Evolutionary conservation across 352 stramenopile species (phyloP), one percentile per base, ranked within the genome.

Genomic region (Plasmopara viticola): DNA sequence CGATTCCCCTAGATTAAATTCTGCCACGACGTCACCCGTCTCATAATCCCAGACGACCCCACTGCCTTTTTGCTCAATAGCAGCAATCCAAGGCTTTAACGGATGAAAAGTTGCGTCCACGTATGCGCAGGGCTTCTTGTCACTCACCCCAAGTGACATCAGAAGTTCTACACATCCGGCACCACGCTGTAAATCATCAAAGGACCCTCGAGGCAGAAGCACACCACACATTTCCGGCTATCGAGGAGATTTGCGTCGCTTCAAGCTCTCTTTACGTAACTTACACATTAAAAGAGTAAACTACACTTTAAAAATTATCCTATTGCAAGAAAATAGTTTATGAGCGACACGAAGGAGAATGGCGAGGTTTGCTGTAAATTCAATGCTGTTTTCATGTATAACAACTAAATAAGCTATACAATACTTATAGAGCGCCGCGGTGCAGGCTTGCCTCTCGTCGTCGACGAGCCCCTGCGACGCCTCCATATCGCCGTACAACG

Each of bases 31-130:
- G 31, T 92, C 78, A 0, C 64, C 62, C 2, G 73, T 88, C 35
- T 90, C 76, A 18, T 82, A 86, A 64, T 90, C 79, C 82, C 79
- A 90, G 1, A 89, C 74, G 17, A 86, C 15, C 0, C 75, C 75
- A 9, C 48, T 58, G 5, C 81, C 77, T 44, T 83, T 89, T 9
- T 68, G 53, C 31, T 92, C 82, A 42, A 90, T 66, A 2, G 73
- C 73, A 8, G 78, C 79, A 33, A 87, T 51, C 82, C 82, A 92
- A 12, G 75, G 73, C 7, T 77, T 77, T 18, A 83, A 56, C 6
- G 74, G 63, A 46, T 92, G 79, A 45, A 87, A 86, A 14, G 70
- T 57, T 5, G 72, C 67, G 28, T 87, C 77, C n/a, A 71, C 75
- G 14, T 87, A 66, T 15, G 77, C 76, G 48, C 74, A 87, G 18